Base-by-base conservation (phyloP, 2,329 filamentous ascomycete species). In the Xylariaceae sp. region DNA sequence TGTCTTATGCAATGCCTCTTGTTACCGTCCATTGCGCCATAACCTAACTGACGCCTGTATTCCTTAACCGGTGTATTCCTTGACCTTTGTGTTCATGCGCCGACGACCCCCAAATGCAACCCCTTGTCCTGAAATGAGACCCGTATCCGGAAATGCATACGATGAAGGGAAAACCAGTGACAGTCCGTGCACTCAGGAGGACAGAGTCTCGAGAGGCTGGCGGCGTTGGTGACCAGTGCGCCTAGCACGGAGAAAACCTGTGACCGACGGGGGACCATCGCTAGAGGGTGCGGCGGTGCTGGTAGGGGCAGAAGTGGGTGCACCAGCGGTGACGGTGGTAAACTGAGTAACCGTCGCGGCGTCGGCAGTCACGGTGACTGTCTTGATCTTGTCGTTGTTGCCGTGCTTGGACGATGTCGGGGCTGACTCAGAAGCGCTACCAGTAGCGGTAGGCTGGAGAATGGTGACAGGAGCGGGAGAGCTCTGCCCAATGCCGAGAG, bases 361-460 rank as follows among this genome's bases (percentile, higher is more conserved):
- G 7, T 64, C 62, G 6, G 60, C 66, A 1, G 72, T 75, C 38
- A 74, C 71, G 2, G 71, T 73, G 32, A 71, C 64, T 18, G 72
- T 75, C 50, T 69, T 62, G 10, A 72, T 68, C 35, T 68, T 67
- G 6, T 36, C 39, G 12, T 56, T 30, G 58, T 61, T 45, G 15
- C 46, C 42, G 15, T 49, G 30, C 59, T 63, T 52, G n/a, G 48
- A 41, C 33, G 49, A 49, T 5, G 42, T 53, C 22, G n/a, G 45
- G 18, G 43, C 32, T 11, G 55, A 53, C n/a, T 58, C 60, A 53
- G 42, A 53, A 48, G 38, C 48, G 22, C 52, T 50, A 15, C 55
- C 41, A 32, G 49, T 47, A 30, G 47, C 47, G 32, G 49, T 51
- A 17, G 53, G n/a, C 42, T 56, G 49, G 44, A 48, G 58, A 45